Base-by-base conservation (phyloP, 106 monocot species). In the Iris macrosiphon region DNA sequence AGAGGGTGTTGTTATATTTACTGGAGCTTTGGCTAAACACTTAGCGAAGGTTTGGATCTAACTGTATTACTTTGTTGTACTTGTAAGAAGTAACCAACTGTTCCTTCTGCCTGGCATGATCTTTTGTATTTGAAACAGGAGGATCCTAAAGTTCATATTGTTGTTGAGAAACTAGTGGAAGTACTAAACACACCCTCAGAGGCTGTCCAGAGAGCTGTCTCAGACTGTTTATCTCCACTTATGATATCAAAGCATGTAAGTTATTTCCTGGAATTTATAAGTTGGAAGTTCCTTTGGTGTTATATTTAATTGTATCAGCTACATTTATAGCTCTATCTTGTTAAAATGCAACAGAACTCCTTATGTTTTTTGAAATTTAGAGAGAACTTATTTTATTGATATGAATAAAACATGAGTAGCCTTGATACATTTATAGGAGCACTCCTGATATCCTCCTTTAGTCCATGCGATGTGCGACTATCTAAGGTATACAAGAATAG, bases 131-230 rank as follows among this genome's bases (percentile, higher is more conserved):
- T 62, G 19, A 10, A 24, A 38, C 73, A 96, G 96, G 96, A 96
- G 65, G 96, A 96, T 72, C 90, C 96, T 48, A 96, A 96, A 83
- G 77, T 96, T 16, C 86, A 90, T 79, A 45, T 66, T 51, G 96
- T 96, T 40, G 61, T 96, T 55, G 96, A 96, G 40, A 96, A 96
- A 71, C 54, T 96, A 51, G 70, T 96, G 61, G 90, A 86, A 60
- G 96, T 96, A 44, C 59, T 96, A 42, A 90, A 96, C 59, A 96
- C 96, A 43, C 96, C 96, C 32, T 96, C 96, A 12, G 96, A 96
- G 71, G 85, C 96, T 19, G 96, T 96, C 61, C 96, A 96, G 63
- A 72, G 96, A 38, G 96, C 96, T 61, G 96, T 96, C 39, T 96
- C 96, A 41, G 86, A 86, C 46, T 96, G 96, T 72, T 78, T 96